Base-by-base conservation (phyloP, 179 eudicot genomes). In the Beta corolliflora region DNA sequence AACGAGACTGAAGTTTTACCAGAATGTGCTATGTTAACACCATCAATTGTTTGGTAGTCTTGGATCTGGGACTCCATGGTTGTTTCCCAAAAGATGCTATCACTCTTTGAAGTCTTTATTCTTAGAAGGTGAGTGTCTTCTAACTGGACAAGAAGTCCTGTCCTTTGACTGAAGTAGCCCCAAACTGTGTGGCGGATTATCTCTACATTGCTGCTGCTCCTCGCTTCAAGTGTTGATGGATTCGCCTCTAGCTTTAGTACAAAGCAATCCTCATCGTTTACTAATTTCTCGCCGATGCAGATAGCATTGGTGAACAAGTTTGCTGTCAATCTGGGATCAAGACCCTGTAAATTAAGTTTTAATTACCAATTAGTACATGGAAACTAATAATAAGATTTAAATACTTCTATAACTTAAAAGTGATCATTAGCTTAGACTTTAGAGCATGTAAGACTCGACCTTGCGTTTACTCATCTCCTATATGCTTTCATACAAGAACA, bases 91-190 rank as follows among this genome's bases (percentile, higher is more conserved):
- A 89, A 91, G 71, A 92, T 89, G 46, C 85, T 85, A 21, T 92
- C 89, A 9, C 86, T 85, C 77, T 85, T 90, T 2, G 90, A 84
- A 80, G 91, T 70, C 75, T 84, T 91, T 54, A 93, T 95, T 77
- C 92, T 54, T 10, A 95, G 89, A 56, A 92, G 91, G 63, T 93
- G 98, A 13, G 97, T 82, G 84, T 95, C 98, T 71, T 93, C 92
- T 25, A 95, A 85, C 23, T 92, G 92, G 76, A 89, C 85, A n/a
- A 95, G 77, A 29, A 95, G 93, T 21, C 98, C 98, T 5, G 97
- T 95, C 79, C 91, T 87, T 66, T 95, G 98, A 88, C 98, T 93
- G 60, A 95, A 95, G 86, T 90, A 95, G 4, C 98, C 98, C 97
- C 94, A 95, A 21, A 95, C 81, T 1, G 97, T 93, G 84, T 95